Evolutionary conservation across 352 stramenopile genomes (phyloP), one percentile per base, ranked within the genome.

Genomic region (Pythium chondricola): DNA sequence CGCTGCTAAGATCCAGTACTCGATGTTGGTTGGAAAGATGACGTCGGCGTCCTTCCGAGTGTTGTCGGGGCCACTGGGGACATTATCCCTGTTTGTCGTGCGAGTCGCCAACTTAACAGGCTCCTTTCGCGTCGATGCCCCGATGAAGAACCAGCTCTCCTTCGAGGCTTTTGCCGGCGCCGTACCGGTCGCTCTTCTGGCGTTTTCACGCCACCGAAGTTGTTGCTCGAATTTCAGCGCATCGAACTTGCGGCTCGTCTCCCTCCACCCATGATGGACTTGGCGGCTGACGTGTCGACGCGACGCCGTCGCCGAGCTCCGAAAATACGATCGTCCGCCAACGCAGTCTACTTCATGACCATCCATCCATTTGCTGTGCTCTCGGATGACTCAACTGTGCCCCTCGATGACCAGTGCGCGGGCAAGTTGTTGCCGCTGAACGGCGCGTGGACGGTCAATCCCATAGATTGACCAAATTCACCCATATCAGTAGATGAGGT

Each of bases 331-430:
- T 68, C 60, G 2, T 56, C 33, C 8, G 32, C 54, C 29, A 61
- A 31, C 16, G 40, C 54, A 4, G 51, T 58, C 22, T 67, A 61
- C 45, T 57, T 68, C 45, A 67, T 50, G 33, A 63, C 48, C 8
- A 59, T 67, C 20, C 59, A 63, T 30, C 40, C 54, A 13, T 63
- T 67, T 10, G 54, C 43, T 1, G 53, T 67, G 33, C 63, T 67
- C 48, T 49, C 47, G 9, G 54, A 67, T 46, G 54, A 38, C 43
- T 32, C 44, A 22, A 20, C 56, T 31, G 14, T 67, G 38, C 59
- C 59, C 9, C 54, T 67, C 25, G 59, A 63, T 17, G 44, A 63
- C 53, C 59, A 68, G 48, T 64, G 61, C 40, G 44, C 59, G 5
- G 59, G 54, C 35, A 55, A 55, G 21, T 45, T 46, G 20, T 49